phyloP scores from a whole-genome alignment of 495 filamentous ascomycete genomes.

The Penicillium egyptiacum region DNA sequence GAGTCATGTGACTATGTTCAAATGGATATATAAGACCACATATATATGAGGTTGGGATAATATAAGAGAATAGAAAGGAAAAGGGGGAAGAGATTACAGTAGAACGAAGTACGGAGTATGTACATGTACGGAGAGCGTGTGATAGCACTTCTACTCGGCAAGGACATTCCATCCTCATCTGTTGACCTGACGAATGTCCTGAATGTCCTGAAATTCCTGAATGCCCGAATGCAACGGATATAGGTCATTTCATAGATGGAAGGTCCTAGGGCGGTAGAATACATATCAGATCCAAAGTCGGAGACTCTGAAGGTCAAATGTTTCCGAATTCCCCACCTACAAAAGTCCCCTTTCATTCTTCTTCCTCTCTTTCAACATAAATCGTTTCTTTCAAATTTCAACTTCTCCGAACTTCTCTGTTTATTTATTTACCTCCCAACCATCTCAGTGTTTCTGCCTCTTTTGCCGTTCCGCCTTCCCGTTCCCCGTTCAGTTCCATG shows the following conservation, averaged over 20 bases:
- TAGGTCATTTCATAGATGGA: no score
- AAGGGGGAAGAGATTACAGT: background rate
- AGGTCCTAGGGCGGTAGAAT: background rate
- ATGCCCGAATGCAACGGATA: no score
- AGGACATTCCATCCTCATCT: no score
- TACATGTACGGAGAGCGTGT: no score
- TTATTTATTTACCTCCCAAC: background rate
- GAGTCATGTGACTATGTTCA: background rate
- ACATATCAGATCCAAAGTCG: no score
- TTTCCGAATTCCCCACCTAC: constrained; percentile 12
- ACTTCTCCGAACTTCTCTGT: background rate
- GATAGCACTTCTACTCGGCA: no score
- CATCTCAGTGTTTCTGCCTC: background rate
- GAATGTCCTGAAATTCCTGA: no score
- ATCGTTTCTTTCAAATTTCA: no score
- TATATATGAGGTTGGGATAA: background rate
- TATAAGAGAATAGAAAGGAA: background rate
- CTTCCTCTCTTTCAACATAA: background rate
- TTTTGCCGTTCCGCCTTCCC: background rate
- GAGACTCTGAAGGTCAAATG: background rate
- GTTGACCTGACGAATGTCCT: no score
- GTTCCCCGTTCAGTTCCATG: background rate
- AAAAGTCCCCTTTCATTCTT: constrained; percentile 10
- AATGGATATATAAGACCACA: background rate
- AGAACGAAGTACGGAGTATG: background rate